Conservation (phyloP, 2,329 filamentous ascomycete species). For the Alternaria brassicicola region DNA sequence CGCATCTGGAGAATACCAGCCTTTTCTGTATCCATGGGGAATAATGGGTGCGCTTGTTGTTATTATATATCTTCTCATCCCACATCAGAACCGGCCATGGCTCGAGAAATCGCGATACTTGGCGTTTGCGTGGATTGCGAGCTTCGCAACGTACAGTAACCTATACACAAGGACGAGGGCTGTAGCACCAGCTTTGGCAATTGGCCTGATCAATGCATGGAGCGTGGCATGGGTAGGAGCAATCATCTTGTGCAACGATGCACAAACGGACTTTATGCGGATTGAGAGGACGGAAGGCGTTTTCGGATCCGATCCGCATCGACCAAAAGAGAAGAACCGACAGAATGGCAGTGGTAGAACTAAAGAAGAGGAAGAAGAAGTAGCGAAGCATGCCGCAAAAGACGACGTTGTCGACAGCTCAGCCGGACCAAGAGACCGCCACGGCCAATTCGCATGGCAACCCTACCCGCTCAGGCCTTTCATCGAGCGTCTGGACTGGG, state of each 20-base stretch:
- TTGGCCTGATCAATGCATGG: conserved; percentile 62
- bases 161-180: conserved; percentile 55
- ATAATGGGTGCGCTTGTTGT: conserved; percentile 49
- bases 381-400: neutral
- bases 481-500: conserved; percentile 63
- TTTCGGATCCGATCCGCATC: conserved; percentile 15
- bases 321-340: conserved; percentile 2
- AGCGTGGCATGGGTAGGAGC: conserved; percentile 60
- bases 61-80: conserved; percentile 59
- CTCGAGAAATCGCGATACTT: conserved; percentile 53
- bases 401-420: conserved; percentile 20
- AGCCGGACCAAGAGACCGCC: conserved; percentile 38
- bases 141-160: conserved; percentile 53
- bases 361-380: neutral
- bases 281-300: conserved; percentile 55
- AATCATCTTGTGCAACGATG: conserved; percentile 62
- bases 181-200: conserved; percentile 59
- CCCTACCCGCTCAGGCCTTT: conserved; percentile 56
- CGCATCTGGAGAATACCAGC: conserved; percentile 47
- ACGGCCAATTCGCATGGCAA: conserved; percentile 59
- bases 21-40: conserved; percentile 54
- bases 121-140: conserved; percentile 53
- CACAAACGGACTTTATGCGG: conserved; percentile 61
- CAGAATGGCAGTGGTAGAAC: neutral
- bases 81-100: conserved; percentile 51